A percentile compares a stretch with the other conserved stretches of the same genome.
Evolutionary conservation across 805 yeast species (phyloP).

Genomic region (Ogataea minuta): DNA sequence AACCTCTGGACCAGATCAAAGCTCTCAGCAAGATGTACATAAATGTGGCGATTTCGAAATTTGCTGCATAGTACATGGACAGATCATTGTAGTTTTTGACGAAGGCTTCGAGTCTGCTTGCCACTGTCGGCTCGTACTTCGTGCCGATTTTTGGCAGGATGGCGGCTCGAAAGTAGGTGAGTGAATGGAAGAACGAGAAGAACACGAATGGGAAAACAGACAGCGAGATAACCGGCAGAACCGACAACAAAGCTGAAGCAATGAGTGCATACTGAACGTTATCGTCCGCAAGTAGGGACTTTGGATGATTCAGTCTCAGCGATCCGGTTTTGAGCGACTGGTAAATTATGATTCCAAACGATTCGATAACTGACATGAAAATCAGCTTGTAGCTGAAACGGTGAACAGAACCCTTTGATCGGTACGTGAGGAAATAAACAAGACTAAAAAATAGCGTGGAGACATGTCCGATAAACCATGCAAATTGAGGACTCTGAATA

Average conservation of each 20-base stretch:
- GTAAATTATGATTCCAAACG: conserved; percentile 73
- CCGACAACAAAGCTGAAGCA: conserved; percentile 51
- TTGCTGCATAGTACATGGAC: conserved; percentile 59
- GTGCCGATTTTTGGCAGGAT: conserved; percentile 61
- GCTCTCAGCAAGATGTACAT: conserved; percentile 35
- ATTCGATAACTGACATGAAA: conserved; percentile 61
- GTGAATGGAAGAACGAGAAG: conserved; percentile 78
- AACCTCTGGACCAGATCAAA: conserved; percentile 55
- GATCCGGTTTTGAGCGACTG: conserved; percentile 48
- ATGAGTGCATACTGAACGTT: conserved; percentile 58
- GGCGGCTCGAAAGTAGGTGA: conserved; percentile 64
- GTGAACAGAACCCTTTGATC: conserved; percentile 35
- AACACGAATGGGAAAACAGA: conserved; percentile 72
- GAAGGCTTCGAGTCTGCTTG: conserved; percentile 39
- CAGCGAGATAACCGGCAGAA: conserved; percentile 58
- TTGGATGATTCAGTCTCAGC: conserved; percentile 20
- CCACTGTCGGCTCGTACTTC: conserved; percentile 11
- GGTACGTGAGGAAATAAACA: conserved; percentile 37
- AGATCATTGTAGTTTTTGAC: conserved; percentile 55
- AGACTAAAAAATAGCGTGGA: conserved; percentile 42
- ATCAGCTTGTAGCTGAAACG: conserved; percentile 54
- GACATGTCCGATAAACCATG: conserved; percentile 72
- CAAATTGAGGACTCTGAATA: conserved; percentile 57
- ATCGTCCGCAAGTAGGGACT: conserved; percentile 42
- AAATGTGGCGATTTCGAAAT: conserved; percentile 42